Evolutionary conservation across 169 alveolate species (phyloP).

Genomic region (Plasmodium gonderi): DNA sequence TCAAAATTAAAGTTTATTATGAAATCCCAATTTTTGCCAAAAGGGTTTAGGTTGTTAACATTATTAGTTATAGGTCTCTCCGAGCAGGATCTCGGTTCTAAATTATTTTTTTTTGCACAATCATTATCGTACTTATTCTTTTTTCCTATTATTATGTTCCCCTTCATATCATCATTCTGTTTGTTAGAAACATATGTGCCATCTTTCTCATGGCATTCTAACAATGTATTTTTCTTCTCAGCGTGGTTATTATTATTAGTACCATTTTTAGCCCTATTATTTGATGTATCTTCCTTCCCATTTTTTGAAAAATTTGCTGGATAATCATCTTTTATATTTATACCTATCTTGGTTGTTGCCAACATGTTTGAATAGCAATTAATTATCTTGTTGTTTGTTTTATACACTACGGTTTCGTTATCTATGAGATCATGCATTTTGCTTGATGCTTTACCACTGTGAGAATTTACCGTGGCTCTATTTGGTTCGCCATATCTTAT

Average conservation of each 20-base stretch:
- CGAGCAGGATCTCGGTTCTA: neutral
- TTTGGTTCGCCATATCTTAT: neutral
- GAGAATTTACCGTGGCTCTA: neutral
- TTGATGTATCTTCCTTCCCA: neutral
- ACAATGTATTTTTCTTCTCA: neutral
- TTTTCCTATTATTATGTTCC: neutral
- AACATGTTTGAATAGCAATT: neutral
- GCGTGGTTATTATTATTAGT: neutral
- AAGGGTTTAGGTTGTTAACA: conserved; percentile 26
- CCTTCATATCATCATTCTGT: neutral
- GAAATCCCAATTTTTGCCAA: conserved; percentile 71
- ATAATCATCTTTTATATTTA: neutral
- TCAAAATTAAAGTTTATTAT: conserved; percentile 67
- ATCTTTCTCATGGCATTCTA: neutral
- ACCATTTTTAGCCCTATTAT: neutral
- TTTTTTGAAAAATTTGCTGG: neutral
- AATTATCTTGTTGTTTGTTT: neutral
- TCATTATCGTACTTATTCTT: neutral
- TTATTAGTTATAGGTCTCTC: neutral
- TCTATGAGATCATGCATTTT: neutral
- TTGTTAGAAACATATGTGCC: neutral
- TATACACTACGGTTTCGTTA: neutral
- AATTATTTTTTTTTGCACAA: neutral
- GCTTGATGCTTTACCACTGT: neutral
- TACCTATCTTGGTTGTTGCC: neutral